Conservation (phyloP, 495 filamentous ascomycete species). For the Podospora pseudocomata region DNA sequence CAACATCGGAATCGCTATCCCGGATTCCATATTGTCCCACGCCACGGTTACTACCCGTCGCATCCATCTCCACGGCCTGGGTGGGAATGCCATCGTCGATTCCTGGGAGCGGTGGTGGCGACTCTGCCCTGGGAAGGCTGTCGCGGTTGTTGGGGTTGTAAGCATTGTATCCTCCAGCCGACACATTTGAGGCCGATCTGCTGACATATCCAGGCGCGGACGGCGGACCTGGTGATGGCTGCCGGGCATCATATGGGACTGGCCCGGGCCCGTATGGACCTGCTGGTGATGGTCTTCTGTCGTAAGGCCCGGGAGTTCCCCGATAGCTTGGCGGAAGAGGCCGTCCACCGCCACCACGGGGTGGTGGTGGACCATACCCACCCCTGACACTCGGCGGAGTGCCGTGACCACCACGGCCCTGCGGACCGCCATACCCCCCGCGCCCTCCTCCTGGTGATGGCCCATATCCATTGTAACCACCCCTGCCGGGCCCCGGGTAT, state of each 20-base stretch:
- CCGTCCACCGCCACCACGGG: conserved; percentile 58
- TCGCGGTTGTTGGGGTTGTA: conserved; percentile 39
- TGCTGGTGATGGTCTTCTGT: conserved; percentile 47
- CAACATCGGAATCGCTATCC: conserved; percentile 65
- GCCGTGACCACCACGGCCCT: conserved; percentile 45
- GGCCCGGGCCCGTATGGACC: conserved; percentile 40
- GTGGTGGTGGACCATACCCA: conserved; percentile 47
- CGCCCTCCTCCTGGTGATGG: conserved; percentile 30
- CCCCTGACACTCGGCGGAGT: conserved; percentile 37
- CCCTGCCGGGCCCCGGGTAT: conserved; percentile 41
- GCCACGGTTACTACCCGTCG: conserved; percentile 51
- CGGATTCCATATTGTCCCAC: conserved; percentile 52
- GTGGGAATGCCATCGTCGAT: conserved; percentile 52
- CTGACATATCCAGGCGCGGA: conserved; percentile 39
- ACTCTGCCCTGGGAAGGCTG: conserved; percentile 52
- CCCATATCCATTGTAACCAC: conserved; percentile 39
- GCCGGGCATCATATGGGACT: conserved; percentile 33
- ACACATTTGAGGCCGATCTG: conserved; percentile 29
- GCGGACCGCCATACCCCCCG: conserved; percentile 42
- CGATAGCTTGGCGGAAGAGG: conserved; percentile 54
- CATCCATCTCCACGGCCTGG: conserved; percentile 84
- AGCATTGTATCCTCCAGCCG: conserved; percentile 36
- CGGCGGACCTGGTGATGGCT: conserved; percentile 35
- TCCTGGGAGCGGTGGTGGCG: conserved; percentile 61
- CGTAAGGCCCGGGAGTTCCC: conserved; percentile 39